phyloP scores from a whole-genome alignment of 305 asterid genomes.

The Solanum aculeatissimum region DNA sequence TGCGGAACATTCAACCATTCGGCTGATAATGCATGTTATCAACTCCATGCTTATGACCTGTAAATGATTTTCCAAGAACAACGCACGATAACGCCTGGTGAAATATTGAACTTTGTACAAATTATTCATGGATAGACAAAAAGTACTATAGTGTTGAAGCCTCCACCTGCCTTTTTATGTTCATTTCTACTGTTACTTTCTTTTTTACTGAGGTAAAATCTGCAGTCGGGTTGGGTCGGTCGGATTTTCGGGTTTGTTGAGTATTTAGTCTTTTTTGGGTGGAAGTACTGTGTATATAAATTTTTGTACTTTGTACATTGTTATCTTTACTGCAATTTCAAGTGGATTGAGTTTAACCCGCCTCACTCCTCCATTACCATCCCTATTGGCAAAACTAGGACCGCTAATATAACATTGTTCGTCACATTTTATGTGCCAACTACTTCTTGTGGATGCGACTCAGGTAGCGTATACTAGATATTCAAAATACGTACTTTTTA shows the following conservation, averaged over 20 bases:
- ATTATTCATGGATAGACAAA: not conserved
- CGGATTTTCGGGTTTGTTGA: not conserved
- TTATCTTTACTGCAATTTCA: not conserved
- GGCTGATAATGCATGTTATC: conserved; percentile 69
- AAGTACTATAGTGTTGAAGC: not conserved
- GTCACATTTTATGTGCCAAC: no score
- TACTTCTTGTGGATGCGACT: no score
- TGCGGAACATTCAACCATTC: conserved; percentile 54
- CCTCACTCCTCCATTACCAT: no score
- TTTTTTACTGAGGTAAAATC: not conserved
- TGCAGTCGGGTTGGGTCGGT: not conserved
- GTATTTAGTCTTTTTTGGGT: not conserved
- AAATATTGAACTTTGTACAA: conserved; percentile 5
- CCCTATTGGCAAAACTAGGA: no score
- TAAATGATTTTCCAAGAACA: conserved; percentile 30
- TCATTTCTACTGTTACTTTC: not conserved
- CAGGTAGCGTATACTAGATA: no score
- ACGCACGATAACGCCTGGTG: not conserved
- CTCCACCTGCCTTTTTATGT: not conserved
- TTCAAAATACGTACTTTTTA: no score
- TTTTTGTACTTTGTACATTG: not conserved
- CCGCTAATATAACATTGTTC: no score
- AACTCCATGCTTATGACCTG: conserved; percentile 73
- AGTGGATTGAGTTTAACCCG: no score
- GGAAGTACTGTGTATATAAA: not conserved